A percentile compares a stretch with the other conserved stretches of the same genome.
Evolutionary conservation across 2,329 filamentous ascomycete species (phyloP).

Genomic region (Xylaria digitata): DNA sequence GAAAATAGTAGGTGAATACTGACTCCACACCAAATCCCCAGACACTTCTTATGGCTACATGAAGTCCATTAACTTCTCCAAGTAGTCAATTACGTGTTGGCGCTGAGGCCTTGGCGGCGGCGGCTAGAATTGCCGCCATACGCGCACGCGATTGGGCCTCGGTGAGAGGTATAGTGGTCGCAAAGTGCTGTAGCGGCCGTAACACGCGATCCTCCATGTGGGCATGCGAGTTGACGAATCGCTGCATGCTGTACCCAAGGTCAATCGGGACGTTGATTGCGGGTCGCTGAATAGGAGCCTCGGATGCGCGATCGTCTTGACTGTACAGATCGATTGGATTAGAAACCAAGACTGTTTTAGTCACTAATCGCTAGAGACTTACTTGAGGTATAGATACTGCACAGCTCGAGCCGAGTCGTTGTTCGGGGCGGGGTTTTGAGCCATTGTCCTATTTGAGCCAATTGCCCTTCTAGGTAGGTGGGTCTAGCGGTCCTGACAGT

Average conservation of each 20-base stretch:
- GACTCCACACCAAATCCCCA: background rate
- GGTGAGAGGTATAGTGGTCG: slow-evolving; percentile 41
- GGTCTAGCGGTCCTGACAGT: slow-evolving; percentile 12
- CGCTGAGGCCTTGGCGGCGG: slow-evolving; percentile 19
- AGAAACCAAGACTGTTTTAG: background rate
- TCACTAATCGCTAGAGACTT: slow-evolving; percentile 21
- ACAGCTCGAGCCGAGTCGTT: slow-evolving; percentile 43
- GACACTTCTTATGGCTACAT: background rate
- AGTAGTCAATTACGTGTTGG: slow-evolving; percentile 31
- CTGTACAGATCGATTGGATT: slow-evolving; percentile 15
- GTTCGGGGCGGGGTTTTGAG: slow-evolving; percentile 30
- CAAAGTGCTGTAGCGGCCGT: slow-evolving; percentile 39
- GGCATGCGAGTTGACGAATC: slow-evolving; percentile 45
- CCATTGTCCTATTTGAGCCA: slow-evolving; percentile 39
- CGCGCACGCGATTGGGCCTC: slow-evolving; percentile 46
- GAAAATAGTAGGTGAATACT: too few relatives aligned
- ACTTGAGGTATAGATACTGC: slow-evolving; percentile 47
- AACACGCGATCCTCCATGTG: slow-evolving; percentile 44
- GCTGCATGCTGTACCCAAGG: slow-evolving; percentile 44
- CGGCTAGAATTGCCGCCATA: slow-evolving; percentile 44
- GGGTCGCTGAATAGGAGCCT: slow-evolving; percentile 36
- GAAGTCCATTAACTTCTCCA: background rate
- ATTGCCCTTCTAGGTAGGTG: slow-evolving; percentile 37
- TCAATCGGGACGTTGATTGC: slow-evolving; percentile 44
- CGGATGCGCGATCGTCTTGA: slow-evolving; percentile 35